Evolutionary conservation across 73 alveolate genomes (phyloP).

Genomic region (Durusdinium trenchii): DNA sequence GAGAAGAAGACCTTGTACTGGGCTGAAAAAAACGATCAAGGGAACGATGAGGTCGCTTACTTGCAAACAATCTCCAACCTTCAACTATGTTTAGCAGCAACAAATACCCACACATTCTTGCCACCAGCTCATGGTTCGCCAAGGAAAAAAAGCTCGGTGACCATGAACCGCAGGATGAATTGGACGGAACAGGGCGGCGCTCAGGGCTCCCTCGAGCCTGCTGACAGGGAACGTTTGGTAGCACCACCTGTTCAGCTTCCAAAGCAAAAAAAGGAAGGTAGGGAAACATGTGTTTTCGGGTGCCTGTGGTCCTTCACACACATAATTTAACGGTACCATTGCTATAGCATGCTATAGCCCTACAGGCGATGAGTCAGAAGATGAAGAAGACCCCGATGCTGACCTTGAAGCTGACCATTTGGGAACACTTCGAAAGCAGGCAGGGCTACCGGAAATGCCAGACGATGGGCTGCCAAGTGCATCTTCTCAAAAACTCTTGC

Average conservation of each 20-base stretch:
- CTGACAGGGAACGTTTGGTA: not conserved
- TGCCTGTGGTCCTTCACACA: not conserved
- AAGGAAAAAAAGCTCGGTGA: not conserved
- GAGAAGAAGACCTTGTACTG: too few relatives aligned
- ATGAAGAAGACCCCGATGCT: not conserved
- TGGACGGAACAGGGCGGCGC: slow-evolving; percentile 52
- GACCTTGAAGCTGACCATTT: not conserved
- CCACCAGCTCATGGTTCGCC: too few relatives aligned
- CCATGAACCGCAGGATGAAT: not conserved
- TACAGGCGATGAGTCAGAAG: not conserved
- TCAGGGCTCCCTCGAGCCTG: not conserved
- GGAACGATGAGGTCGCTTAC: too few relatives aligned
- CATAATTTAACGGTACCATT: not conserved
- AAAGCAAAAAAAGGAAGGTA: not conserved
- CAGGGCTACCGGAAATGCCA: not conserved
- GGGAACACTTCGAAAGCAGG: not conserved
- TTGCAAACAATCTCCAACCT: too few relatives aligned
- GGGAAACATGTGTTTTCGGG: not conserved
- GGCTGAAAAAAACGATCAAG: too few relatives aligned
- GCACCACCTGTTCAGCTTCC: not conserved
- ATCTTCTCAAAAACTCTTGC: not conserved
- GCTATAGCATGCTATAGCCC: not conserved
- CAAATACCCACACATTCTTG: too few relatives aligned
- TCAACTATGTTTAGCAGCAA: too few relatives aligned
- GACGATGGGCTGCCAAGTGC: not conserved